Base-by-base conservation (phyloP, 1,284 basidiomycete species). In the Lignosus rhinocerotis region DNA sequence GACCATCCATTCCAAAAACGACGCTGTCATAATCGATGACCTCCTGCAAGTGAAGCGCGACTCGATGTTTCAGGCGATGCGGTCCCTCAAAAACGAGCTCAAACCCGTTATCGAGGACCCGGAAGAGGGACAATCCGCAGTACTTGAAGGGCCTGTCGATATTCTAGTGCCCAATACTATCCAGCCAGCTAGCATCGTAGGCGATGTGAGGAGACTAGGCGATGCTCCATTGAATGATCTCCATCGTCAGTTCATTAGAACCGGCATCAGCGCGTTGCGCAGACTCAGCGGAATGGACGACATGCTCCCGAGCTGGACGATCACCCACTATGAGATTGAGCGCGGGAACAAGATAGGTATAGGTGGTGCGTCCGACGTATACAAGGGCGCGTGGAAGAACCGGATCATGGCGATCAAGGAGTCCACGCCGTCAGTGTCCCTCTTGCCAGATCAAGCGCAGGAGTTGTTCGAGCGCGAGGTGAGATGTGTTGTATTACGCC, bases 341-440 rank as follows among this genome's bases (percentile, higher is more conserved):
- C 77, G 82, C 4, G 84, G 85, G 51, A 70, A 75, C 60, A 84
- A 83, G 71, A 83, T 90, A 60, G 87, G 88, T 4, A 66, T 83
- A 16, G 88, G 88, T 0, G 86, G 82, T 73, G 88, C 89, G 72
- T 86, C 84, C 19, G 82, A 88, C 60, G 88, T 90, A 5, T 89
- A 87, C 69, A 77, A 77, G 14, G 88, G 88, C 3, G 80, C 73
- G 16, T 91, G 87, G 87, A 76, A 79, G 17, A 76, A 75, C 9
- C 75, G 75, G 17, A 76, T 75, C 0, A 88, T 90, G 7, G 85
- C 86, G 7, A 73, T 78, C 67, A 79, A 79, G 67, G 74, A 75
- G n/a, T 71, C 77, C 25, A 73, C 73, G 53, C 69, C 70, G 49
- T 71, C 70, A 51, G 76, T 76, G 19, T 73, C 25, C 25, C 25